phyloP scores from a whole-genome alignment of 768 basidiomycete genomes.

The Pulveroboletus sp. region DNA sequence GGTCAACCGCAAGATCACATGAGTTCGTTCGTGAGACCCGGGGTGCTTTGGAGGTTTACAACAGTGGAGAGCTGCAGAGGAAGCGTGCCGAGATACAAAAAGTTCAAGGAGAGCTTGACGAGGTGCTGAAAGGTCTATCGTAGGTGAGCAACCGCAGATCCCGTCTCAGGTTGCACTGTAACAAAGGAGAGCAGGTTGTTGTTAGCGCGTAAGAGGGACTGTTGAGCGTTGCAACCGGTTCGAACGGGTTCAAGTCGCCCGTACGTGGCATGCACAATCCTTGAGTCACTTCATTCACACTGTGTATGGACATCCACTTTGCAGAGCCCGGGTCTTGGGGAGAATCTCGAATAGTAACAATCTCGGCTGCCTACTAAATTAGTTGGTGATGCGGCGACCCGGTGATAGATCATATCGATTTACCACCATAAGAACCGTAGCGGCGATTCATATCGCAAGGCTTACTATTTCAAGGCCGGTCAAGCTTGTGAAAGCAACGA shows the following conservation, averaged over 20 bases:
- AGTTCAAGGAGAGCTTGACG: conserved; percentile 51
- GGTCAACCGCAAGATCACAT: conserved; percentile 42
- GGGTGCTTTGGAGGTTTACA: conserved; percentile 43
- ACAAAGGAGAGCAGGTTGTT: background rate
- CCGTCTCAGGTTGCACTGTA: background rate
- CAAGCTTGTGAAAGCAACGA: conserved; percentile 20
- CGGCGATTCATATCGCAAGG: conserved; percentile 7
- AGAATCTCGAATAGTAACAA: background rate
- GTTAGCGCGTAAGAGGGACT: background rate
- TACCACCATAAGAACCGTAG: background rate
- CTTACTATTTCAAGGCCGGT: conserved; percentile 19
- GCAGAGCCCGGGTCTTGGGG: background rate
- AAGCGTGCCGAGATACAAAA: conserved; percentile 54
- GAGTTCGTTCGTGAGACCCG: conserved; percentile 57
- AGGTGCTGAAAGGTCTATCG: conserved; percentile 37
- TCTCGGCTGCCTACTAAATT: conserved; percentile 1
- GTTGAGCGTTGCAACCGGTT: background rate
- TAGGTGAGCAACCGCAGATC: conserved; percentile 14
- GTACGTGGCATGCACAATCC: background rate
- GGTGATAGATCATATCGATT: conserved; percentile 20
- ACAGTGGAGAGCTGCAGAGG: conserved; percentile 44
- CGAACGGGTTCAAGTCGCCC: background rate
- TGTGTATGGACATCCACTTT: background rate
- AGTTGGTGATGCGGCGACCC: background rate
- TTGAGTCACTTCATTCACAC: background rate